Evolutionary conservation across 331 rosid species (phyloP).

Genomic region (Cydonia oblonga): DNA sequence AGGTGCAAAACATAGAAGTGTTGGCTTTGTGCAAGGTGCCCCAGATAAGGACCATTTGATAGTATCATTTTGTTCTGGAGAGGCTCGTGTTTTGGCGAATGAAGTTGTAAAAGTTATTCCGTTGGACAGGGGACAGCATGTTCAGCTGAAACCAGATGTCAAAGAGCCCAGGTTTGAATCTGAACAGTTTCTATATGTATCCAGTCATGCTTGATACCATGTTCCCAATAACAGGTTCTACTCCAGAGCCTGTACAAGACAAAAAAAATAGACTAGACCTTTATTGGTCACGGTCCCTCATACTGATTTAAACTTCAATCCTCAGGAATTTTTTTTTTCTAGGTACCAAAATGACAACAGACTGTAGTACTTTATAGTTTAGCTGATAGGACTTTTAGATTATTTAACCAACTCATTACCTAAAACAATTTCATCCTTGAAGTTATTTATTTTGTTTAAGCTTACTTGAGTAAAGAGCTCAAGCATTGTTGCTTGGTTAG

Average conservation of each 20-base stretch:
- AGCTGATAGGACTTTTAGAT: not conserved
- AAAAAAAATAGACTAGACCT: not conserved
- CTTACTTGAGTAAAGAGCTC: not conserved
- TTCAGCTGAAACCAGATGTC: slow-evolving; percentile 74
- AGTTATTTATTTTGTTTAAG: too few relatives aligned
- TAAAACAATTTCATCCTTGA: not conserved
- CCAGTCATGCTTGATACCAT: not conserved
- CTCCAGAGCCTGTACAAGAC: not conserved
- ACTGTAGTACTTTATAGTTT: not conserved
- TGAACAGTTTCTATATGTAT: not conserved
- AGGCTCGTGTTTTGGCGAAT: slow-evolving; percentile 59
- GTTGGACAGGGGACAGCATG: slow-evolving; percentile 92
- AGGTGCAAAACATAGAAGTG: slow-evolving; percentile 66
- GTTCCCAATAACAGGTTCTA: not conserved
- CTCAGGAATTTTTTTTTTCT: not conserved
- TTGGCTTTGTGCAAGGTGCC: slow-evolving; percentile 88
- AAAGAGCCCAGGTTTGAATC: slow-evolving; percentile 77
- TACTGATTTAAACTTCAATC: not conserved
- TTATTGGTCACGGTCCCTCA: not conserved
- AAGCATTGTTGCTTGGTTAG: not conserved
- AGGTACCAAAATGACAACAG: not conserved
- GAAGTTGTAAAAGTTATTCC: slow-evolving; percentile 94
- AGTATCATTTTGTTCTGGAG: slow-evolving; percentile 93
- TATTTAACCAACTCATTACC: not conserved
- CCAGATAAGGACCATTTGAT: slow-evolving; percentile 62